These are phyloP conservation scores for Globisporangium irregulare DNA, from an alignment of 352 stramenopile species.

Conservation along the genomic window DNA sequence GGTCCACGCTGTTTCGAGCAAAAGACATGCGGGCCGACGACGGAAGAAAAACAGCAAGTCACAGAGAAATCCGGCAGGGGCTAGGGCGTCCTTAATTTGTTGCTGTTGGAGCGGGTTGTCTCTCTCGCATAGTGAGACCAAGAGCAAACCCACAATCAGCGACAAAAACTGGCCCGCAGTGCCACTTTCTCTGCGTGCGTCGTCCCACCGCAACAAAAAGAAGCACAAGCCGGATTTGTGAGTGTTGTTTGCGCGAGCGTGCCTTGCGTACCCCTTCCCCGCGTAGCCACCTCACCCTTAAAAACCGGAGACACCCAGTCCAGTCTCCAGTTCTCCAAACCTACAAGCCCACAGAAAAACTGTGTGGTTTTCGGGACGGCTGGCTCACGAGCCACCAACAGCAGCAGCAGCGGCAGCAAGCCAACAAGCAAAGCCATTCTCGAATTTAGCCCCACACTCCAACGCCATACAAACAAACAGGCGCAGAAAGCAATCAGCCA, in stretches of 20 bases:
- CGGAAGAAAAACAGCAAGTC: background rate
- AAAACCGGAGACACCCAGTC: conserved; percentile 3
- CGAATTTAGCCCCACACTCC: background rate
- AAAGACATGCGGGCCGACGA: conserved; percentile 1
- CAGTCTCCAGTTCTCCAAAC: background rate
- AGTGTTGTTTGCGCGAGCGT: conserved; percentile 9
- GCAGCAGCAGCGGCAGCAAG: no score
- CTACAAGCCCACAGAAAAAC: background rate
- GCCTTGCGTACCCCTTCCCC: background rate
- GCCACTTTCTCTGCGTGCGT: background rate
- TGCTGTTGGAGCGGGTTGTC: background rate
- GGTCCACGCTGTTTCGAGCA: background rate
- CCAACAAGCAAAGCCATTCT: background rate
- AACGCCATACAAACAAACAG: background rate
- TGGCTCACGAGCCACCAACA: background rate
- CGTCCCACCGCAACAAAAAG: conserved; percentile 12
- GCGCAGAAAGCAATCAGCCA: background rate
- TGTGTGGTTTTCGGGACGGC: conserved; percentile 1
- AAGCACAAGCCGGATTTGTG: background rate
- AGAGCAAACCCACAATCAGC: background rate
- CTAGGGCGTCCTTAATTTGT: background rate
- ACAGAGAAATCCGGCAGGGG: background rate
- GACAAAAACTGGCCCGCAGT: background rate
- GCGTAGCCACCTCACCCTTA: conserved; percentile 7
- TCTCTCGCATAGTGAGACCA: background rate